Base-by-base conservation (phyloP, 2,329 filamentous ascomycete species). In the Colletotrichum tropicale region DNA sequence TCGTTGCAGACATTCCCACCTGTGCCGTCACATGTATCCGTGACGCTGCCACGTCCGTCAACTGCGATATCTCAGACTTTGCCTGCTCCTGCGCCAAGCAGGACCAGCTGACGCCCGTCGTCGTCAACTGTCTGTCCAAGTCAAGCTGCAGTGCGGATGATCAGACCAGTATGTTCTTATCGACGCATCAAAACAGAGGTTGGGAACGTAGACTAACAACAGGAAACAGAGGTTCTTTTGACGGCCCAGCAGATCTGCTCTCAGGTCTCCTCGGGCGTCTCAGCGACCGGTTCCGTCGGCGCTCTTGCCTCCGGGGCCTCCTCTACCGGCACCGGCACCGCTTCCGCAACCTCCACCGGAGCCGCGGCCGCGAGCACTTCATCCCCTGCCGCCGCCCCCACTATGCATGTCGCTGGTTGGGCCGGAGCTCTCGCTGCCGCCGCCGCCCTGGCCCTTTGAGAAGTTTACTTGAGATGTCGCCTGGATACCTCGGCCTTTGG, bases 11-110 rank as follows among this genome's bases (percentile, higher is more conserved):
- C 69, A 82, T 88, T 13, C 87, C 86, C 24, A 55, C 78, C 8
- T 88, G 87, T 79, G 84, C 86, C 15, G 77, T 82, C 77, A 62
- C 77, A 5, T 88, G 87, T 77, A 80, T 88, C 73, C 77, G 80
- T 48, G 68, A 78, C 8, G 83, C 80, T 13, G 81, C 83, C 24
- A 77, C 77, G 21, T 52, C 78, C 58, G 79, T 84, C 48, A 82
- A 82, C 74, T 88, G 86, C 81, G 71, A 61, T 4, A 28, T 81
- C 66, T 75, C 75, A 70, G 85, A 88, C 78, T 78, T 82, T 58
- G 77, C 69, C 16, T 88, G 87, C 81, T 83, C 84, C 73, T 88
- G 87, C 80, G 60, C 62, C 65, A 83, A 86, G 52, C 74, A 84
- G 21, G 78, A 82, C 43, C 78, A 80, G 55, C 82, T 88, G 69